Base-by-base conservation (phyloP, 345 rosid species). In the Gossypium ekmanianum region DNA sequence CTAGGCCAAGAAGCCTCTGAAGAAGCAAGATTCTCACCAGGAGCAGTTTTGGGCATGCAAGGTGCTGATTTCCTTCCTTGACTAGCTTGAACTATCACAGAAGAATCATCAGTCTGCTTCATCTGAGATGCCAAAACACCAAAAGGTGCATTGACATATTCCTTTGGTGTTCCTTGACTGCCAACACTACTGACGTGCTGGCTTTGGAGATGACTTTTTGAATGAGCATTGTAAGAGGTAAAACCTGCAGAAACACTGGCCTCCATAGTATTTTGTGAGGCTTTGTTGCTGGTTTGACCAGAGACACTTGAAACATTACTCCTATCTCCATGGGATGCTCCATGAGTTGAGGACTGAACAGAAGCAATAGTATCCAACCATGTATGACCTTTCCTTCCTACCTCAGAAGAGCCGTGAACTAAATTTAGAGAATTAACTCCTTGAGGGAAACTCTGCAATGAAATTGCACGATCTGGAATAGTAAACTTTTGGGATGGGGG, bases 401-500 rank as follows among this genome's bases (percentile, higher is more conserved):
- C 76, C 73, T 81, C 86, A 75, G 89, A 82, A 79, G 71, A 72
- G 66, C 68, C 59, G 34, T 68, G 78, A 67, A 72, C 62, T 54
- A 83, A 74, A 79, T 75, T 84, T 20, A 58, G 73, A 68, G 80
- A 71, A 76, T 59, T 79, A 61, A 72, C 51, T 10, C 64, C 76
- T 78, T 77, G 84, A 29, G 81, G 73, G 44, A 83, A 75, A 61
- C 80, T 80, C 79, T 73, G 88, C 75, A 89, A 82, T 81, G 85
- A 64, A 61, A 79, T 73, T 14, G 74, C 39, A 57, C 59, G 81
- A 70, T 86, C 88, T 61, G 79, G 76, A 75, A 66, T 58, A 39
- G 83, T 73, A 75, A 82, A 80, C 75, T 77, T 78, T 78, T 90
- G 97, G 72, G 98, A 90, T 55, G 98, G 93, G 18, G 90, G 97